Base-by-base conservation (phyloP, 1,284 basidiomycete genomes). In the Chalciporus sp. region DNA sequence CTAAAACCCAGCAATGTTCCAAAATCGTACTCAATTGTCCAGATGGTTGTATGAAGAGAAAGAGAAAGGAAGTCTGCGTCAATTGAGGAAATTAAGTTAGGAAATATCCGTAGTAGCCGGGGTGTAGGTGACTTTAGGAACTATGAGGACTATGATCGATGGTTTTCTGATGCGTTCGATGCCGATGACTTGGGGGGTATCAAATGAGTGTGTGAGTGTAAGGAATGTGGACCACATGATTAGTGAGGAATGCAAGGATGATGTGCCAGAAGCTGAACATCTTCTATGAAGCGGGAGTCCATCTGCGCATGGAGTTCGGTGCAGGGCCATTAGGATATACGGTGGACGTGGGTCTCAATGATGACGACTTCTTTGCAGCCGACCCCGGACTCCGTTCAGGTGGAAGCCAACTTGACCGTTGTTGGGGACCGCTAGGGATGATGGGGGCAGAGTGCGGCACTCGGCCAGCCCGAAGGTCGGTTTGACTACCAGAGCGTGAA, bases 151-250 rank as follows among this genome's bases (percentile, higher is more conserved):
- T 54, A 29, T 57, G 40, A 57, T 52, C 43, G 29, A 51, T 56
- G 63, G 11, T 19, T 47, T 42, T 58, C 46, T 47, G 40, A 53
- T 61, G 50, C 27, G 56, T 67, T 53, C 52, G 45, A 42, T 39
- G 14, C 17, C 52, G 53, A 28, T 57, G 44, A 47, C 17, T 39
- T n/a, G n/a, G 14, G n/a, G 60, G 68, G 65, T 69, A 72, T 72
- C 57, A 58, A 72, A 68, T 60, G 68, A 72, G 52, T 52, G 68
- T 63, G 51, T 53, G 51, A 46, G 10, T 39, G 37, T 19, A 67
- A 52, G 35, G 66, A 65, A 42, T 53, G 56, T 40, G 45, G 53
- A 53, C 46, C 51, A 46, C 60, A 51, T 27, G 43, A 39, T 23
- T 42, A 40, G 47, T 53, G 53, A 33, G 37, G 48, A 33, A 62